A percentile compares a stretch with the other conserved stretches of the same genome.
These are phyloP conservation scores for Colletotrichum godetiae DNA, from an alignment of 2,329 filamentous ascomycete genomes.

Conservation along the genomic window DNA sequence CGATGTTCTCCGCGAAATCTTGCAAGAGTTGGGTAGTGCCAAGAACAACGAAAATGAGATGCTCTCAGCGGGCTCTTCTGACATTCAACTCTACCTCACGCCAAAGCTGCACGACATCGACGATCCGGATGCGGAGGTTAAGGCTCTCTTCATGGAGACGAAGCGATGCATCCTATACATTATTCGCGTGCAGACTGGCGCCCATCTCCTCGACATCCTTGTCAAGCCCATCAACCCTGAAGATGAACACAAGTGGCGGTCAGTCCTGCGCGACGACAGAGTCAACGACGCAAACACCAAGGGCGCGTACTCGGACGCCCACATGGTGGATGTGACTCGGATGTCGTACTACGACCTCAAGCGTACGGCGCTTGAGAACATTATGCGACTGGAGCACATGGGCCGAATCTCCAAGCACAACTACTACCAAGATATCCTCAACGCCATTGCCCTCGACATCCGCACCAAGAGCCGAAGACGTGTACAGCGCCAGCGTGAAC, in stretches of 20 bases:
- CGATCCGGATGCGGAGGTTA: conserved; percentile 92
- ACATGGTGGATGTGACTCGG: conserved; percentile 88
- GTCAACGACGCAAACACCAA: conserved; percentile 73
- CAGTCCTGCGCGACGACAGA: conserved; percentile 85
- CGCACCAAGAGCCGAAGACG: conserved; percentile 94
- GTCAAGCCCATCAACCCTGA: conserved; percentile 88
- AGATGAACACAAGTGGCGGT: conserved; percentile 90
- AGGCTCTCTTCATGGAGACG: conserved; percentile 96
- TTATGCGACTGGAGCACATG: conserved; percentile 86
- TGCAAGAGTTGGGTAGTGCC: conserved; percentile 93
- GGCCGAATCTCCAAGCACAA: conserved; percentile 92
- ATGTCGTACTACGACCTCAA: conserved; percentile 95
- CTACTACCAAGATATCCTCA: conserved; percentile 97
- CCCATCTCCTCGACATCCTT: conserved; percentile 94
- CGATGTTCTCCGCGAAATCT: conserved; percentile 89
- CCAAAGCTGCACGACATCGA: conserved; percentile 91
- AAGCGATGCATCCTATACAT: conserved; percentile 98
- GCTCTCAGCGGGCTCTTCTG: conserved; percentile 84
- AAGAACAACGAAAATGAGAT: conserved; percentile 97
- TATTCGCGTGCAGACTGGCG: conserved; percentile 92
- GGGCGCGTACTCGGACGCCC: conserved; percentile 89
- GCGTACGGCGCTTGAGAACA: conserved; percentile 91
- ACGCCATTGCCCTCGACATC: conserved; percentile 96
- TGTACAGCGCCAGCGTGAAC: conserved; percentile 89
- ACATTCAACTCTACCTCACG: conserved; percentile 91